These are phyloP conservation scores for Chalciporus chontae DNA, from an alignment of 768 basidiomycete species.

Conservation along the genomic window DNA sequence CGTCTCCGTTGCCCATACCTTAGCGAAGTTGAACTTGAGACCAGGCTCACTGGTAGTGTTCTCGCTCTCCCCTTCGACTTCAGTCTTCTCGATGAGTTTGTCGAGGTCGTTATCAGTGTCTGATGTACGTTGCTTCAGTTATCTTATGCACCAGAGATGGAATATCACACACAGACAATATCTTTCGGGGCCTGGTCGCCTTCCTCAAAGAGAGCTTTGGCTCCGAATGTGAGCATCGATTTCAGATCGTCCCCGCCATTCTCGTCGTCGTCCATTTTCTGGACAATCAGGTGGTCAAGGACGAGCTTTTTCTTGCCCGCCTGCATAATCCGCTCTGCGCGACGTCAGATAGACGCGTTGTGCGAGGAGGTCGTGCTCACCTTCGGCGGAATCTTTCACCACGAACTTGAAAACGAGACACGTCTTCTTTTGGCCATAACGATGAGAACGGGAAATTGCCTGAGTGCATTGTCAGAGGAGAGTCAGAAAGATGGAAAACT, in stretches of 20 bases:
- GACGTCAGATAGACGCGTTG: constrained; percentile 4
- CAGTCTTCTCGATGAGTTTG: constrained; percentile 82
- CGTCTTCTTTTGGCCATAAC: constrained; percentile 93
- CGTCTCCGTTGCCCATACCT: constrained; percentile 85
- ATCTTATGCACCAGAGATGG: background rate
- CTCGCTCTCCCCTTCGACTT: constrained; percentile 61
- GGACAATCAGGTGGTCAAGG: constrained; percentile 91
- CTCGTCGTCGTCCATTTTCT: constrained; percentile 89
- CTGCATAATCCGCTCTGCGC: constrained; percentile 82
- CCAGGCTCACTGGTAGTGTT: constrained; percentile 47
- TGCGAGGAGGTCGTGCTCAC: constrained; percentile 33
- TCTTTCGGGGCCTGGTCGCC: constrained; percentile 54
- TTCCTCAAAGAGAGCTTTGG: constrained; percentile 77
- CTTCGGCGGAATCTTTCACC: constrained; percentile 92
- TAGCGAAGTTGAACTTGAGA: constrained; percentile 80
- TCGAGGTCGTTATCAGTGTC: constrained; percentile 83
- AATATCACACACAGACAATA: constrained; percentile 55
- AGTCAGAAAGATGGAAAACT: background rate
- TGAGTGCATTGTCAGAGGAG: constrained; percentile 31
- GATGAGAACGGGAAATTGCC: constrained; percentile 93
- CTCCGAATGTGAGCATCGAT: constrained; percentile 87
- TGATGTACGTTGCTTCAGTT: constrained; percentile 23
- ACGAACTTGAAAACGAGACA: constrained; percentile 95
- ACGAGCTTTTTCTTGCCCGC: constrained; percentile 94
- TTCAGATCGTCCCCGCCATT: constrained; percentile 76